Evolutionary conservation across 345 rosid species (phyloP), one percentile per base, ranked within the genome.

Genomic region (Ceriops zippeliana): DNA sequence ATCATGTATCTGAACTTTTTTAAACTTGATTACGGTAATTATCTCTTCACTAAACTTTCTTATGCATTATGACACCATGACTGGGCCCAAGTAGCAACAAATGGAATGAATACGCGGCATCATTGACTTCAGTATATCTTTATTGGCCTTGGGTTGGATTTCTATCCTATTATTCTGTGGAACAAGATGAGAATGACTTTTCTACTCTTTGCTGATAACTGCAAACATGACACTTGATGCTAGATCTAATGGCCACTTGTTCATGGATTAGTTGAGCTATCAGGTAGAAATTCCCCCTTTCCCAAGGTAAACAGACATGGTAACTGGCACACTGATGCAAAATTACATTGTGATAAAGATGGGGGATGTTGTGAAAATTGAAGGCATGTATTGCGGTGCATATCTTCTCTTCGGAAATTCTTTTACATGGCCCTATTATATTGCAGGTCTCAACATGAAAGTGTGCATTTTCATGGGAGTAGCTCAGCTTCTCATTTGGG

Each of bases 1-100:
- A 89, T 93, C 67, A 73, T 93, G 75, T 93, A 86, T 74, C 87
- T 93, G 69, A 91, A 91, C 74, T 85, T 86, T 74, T 91, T 81
- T 75, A 81, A 79, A 69, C 88, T 90, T 51, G 98, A 93, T 65
- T 82, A 86, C 31, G 96, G 96, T 90, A 88, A 81, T 49, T 47
- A 16, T 65, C 64, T 64, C 54, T 65, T 34, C 26, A 37, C n/a
- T 47, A 31, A 16, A 52, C 54, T 66, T 70, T 65, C 9, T 0
- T 2, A 21, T 61, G 13, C 7, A 31, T 15, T 19, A 53, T 66
- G 22, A 24, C 61, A 32, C 15, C 28, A 46, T 20, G 11, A 16
- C 15, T 27, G 19, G 16, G 52, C 64, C 54, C 63, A 4, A 24
- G 21, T 52, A 8, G 52, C 46, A 63, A 30, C 54, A 64, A n/a